Conservation (phyloP, 2,329 filamentous ascomycete species). For the Alternaria arborescens region DNA sequence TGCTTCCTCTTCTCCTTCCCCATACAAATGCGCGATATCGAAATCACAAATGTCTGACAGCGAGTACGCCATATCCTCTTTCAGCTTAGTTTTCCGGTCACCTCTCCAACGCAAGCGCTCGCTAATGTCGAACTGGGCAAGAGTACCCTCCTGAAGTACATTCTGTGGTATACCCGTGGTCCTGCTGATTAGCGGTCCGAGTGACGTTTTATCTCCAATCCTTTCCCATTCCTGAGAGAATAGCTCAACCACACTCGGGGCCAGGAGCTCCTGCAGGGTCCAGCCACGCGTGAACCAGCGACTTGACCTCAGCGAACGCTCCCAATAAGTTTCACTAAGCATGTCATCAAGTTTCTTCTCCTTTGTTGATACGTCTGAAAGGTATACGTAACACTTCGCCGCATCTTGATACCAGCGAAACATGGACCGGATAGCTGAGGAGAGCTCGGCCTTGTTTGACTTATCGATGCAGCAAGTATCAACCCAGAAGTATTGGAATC, state of each 20-base stretch:
- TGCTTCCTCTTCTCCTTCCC: not conserved
- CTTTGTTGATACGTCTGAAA: not conserved
- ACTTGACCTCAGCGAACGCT: not conserved
- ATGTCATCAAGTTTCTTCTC: not conserved
- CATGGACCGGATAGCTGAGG: not conserved
- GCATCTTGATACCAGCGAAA: conserved; percentile 1
- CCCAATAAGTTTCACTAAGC: rapidly evolving
- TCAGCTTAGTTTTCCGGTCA: not conserved
- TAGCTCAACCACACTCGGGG: conserved; percentile 20
- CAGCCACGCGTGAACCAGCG: not conserved
- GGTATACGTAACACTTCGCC: not conserved
- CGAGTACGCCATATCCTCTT: conserved; percentile 6
- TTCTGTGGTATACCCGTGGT: no score
- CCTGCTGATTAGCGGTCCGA: not conserved
- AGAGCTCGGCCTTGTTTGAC: not conserved
- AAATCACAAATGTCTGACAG: not conserved
- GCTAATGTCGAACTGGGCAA: not conserved
- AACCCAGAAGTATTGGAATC: not conserved
- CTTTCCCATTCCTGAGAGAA: conserved; percentile 18
- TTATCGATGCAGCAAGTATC: no score
- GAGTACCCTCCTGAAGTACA: not conserved
- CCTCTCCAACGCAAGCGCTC: not conserved
- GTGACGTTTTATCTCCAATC: conserved; percentile 18
- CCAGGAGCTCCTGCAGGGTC: not conserved
- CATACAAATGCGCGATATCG: not conserved